Base-by-base conservation (phyloP, 176 grass and related monocot species). In the Zea luxurians region DNA sequence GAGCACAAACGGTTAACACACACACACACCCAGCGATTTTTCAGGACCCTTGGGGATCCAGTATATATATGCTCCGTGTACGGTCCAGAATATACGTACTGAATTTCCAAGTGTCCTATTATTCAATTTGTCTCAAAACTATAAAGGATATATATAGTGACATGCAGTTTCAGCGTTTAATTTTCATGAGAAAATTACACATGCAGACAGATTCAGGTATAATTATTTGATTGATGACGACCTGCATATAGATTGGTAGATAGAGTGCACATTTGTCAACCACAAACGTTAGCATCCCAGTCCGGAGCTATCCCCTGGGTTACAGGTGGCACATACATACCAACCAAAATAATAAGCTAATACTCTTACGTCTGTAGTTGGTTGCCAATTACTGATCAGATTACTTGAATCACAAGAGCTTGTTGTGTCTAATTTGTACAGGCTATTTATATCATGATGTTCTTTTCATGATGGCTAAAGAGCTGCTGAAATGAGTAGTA, bases 401-500 rank as follows among this genome's bases (percentile, higher is more conserved):
- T 64, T 37, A 38, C 71, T 17, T 18, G 43, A 20, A 36, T 53
- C 57, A 42, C 18, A 43, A 15, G n/a, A 69, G 46, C 16, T 61
- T 68, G 37, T 10, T 35, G 20, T 45, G 13, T 57, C 12, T 10
- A 59, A 21, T 43, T 44, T 44, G 3, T 5, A 64, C 27, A 40
- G 10, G 44, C 34, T 20, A 2, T 13, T 13, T 10, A 10, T 13
- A 60, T n/a, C 4, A 69, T 45, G 11, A 0, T 5, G 2, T 34
- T 15, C 10, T 2, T 77, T 13, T 17, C 59, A 72, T 73, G 75
- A 41, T 67, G 67, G 13, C 42, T 83, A 38, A 42, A 71, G 59
- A 48, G 11, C 15, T 5, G 9, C 54, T 17, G 7, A 46, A n/a
- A n/a, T 36, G 68, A 54, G 16, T 46, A 62, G 20, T 46, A 83